A percentile compares a stretch with the other conserved stretches of the same genome.
Evolutionary conservation across 495 filamentous ascomycete species (phyloP).

Genomic region (Annulohypoxylon bovei): DNA sequence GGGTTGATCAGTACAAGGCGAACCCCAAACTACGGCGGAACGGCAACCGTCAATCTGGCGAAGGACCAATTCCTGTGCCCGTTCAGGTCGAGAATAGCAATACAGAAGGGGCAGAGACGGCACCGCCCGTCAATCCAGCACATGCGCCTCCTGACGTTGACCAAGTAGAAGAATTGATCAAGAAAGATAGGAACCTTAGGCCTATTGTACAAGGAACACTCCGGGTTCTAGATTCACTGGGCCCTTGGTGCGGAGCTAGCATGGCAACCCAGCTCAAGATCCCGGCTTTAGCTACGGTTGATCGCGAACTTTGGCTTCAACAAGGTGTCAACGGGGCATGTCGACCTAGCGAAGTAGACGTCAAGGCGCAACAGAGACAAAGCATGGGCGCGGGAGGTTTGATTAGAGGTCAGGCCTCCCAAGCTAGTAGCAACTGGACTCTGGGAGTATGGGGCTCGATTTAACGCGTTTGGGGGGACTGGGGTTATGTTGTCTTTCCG

Average conservation of each 20-base stretch:
- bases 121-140: constrained; percentile 48
- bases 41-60: constrained; percentile 46
- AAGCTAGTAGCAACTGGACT: constrained; percentile 77
- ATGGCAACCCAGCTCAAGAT: constrained; percentile 81
- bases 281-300: constrained; percentile 81
- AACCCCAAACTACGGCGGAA: constrained; percentile 61
- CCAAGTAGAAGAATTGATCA: constrained; percentile 71
- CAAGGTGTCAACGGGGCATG: constrained; percentile 78
- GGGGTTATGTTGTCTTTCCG: neutral
- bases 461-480: constrained; percentile 8
- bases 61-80: constrained; percentile 35
- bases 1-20: constrained; percentile 62
- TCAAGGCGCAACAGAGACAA: constrained; percentile 64
- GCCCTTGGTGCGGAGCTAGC: constrained; percentile 90
- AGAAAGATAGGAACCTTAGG: constrained; percentile 60
- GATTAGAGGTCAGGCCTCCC: constrained; percentile 58
- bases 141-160: constrained; percentile 63
- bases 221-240: constrained; percentile 82
- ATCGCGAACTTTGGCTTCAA: constrained; percentile 83
- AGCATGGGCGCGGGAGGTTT: constrained; percentile 68
- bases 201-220: constrained; percentile 65
- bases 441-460: constrained; percentile 76
- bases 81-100: constrained; percentile 11
- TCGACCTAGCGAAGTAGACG: constrained; percentile 67
- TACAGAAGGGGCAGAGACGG: constrained; percentile 34